Percentiles rank a stretch among this genome's conserved stretches.
Evolutionary conservation across 352 stramenopile species (phyloP).

Genomic region (Blastocystis sp.): DNA sequence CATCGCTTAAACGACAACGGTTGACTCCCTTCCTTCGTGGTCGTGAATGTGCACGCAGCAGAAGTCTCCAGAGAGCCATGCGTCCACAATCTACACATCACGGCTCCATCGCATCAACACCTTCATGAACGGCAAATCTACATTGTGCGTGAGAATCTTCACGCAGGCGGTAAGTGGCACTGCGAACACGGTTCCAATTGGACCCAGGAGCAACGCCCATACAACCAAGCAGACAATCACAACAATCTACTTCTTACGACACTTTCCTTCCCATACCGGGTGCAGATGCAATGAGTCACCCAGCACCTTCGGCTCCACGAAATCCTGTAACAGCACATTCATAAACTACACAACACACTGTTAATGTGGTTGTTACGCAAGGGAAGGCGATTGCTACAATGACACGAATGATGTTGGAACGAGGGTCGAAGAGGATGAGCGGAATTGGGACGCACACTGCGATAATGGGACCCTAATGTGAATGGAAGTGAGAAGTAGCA

Average conservation of each 20-base stretch:
- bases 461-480: conserved; percentile 47
- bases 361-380: neutral
- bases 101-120: neutral
- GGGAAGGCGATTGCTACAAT: conserved; percentile 23
- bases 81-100: conserved; percentile 62
- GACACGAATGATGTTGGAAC: neutral
- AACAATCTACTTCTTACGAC: conserved; percentile 39
- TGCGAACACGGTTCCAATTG: conserved; percentile 46
- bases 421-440: conserved; percentile 45
- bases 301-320: conserved; percentile 60
- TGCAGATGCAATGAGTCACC: conserved; percentile 49
- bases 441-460: conserved; percentile 48
- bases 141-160: conserved; percentile 51
- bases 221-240: conserved; percentile 54
- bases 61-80: conserved; percentile 54
- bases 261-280: neutral
- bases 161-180: conserved; percentile 45
- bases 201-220: conserved; percentile 48
- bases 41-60: conserved; percentile 67
- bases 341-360: conserved; percentile 15
- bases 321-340: conserved; percentile 56
- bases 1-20: neutral
- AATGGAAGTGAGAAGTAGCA: neutral
- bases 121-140: conserved; percentile 38
- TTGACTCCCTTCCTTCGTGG: neutral